Evolutionary conservation across 1,284 basidiomycete genomes (phyloP), one percentile per base, ranked within the genome.

Genomic region (Clitocybe nebularis): DNA sequence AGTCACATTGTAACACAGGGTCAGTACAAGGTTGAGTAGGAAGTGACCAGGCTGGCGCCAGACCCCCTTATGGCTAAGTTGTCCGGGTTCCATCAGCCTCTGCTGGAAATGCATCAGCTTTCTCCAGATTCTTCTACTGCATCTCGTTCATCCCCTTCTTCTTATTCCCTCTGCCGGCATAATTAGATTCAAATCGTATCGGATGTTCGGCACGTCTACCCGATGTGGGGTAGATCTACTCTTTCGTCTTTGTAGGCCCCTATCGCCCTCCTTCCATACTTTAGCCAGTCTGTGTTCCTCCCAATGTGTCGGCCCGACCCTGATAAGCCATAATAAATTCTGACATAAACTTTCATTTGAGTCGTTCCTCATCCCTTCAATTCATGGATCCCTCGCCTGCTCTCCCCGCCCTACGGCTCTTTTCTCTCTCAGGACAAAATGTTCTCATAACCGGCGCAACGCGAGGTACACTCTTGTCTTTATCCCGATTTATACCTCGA

Each of bases 371-470:
- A 32, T 29, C 35, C 37, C 44, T 26, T 34, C 35, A 34, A 34
- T 47, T 17, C 44, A 66, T 64, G 61, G 58, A 64, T 55, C 52
- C 60, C 35, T 49, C 61, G 19, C 59, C 60, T n/a, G 42, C 55
- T 37, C 39, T 60, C 32, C 63, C 72, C 43, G 67, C 76, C 14
- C 72, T 63, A 48, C 61, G 68, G 36, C 72, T 87, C 34, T 88
- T 87, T 61, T 71, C 74, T 47, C 73, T 87, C 55, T 58, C 60
- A 7, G 74, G 75, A 42, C 68, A 77, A 55, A 81, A 74, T 45
- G 81, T 74, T 25, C 76, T 88, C 62, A 74, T 88, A 55, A 88
- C 85, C 33, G 84, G 84, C 46, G 81, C 78, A 32, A 77, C 81
- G 13, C 67, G 81, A 60, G 82, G 81, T 78, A 61, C 40, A 54